Base-by-base conservation (phyloP, 805 yeast genomes). In the Ogataea nonfermentans region DNA sequence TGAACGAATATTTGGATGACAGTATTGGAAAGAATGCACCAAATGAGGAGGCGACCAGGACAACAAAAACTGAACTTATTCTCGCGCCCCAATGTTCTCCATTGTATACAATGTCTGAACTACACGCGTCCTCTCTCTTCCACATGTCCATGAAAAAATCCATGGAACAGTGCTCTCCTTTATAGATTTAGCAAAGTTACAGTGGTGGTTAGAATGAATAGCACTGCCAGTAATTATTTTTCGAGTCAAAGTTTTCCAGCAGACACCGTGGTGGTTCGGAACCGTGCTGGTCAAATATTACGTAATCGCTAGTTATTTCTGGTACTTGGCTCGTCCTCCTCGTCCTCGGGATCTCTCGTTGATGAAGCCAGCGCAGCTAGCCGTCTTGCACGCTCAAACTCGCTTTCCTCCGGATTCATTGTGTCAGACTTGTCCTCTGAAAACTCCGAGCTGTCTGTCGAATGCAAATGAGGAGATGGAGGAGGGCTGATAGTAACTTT, bases 11-110 rank as follows among this genome's bases (percentile, higher is more conserved):
- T 45, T 67, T 67, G 4, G 84, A 78, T 0, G 85, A 71, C 23
- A 81, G 56, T 2, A 82, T 58, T 1, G 89, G 89, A 62, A 81
- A 74, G 44, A 74, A 74, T 2, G 81, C 57, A 15, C 87, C 87
- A 35, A 81, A 48, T 0, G 68, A 68, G 0, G 86, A 77, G 0
- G 84, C 73, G 1, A 73, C 59, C 44, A 81, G 43, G 22, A 82
- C 72, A 40, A 81, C 85, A 58, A 82, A 82, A 0, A 82, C 65
- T 0, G 88, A 62, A 9, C 84, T 70, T 19, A 82, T 75, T 51
- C 89, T 67, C 2, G 67, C 66, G 2, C 61, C 60, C 53, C 49
- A 47, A 37, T 73, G 70, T 3, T 70, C 41, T 11, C 62, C 54
- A 23, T 41, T 24, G 45, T 47, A 54, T n/a, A 48, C 57, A 26